Percentiles rank a stretch among this genome's conserved stretches.
Conservation (phyloP, 2,329 filamentous ascomycete genomes). For the Xylaria polymorpha region DNA sequence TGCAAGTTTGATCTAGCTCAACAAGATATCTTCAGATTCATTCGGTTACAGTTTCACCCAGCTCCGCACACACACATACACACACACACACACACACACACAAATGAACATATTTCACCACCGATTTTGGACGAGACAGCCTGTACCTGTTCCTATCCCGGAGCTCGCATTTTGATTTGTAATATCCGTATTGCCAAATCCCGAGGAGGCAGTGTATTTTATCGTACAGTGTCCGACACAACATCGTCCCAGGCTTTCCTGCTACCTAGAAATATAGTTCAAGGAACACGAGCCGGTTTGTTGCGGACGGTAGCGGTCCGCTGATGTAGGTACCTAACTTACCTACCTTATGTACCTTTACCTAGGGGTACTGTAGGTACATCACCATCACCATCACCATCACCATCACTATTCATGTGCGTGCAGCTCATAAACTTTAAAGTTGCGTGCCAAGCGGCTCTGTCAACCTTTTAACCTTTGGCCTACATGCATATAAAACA, state of each 20-base stretch:
- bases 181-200: neutral
- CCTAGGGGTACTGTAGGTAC: too few relatives aligned
- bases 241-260: neutral
- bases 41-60: neutral
- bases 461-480: neutral
- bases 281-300: neutral
- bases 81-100: neutral
- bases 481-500: conserved; percentile 3
- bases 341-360: neutral
- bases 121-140: neutral
- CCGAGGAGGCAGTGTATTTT: neutral
- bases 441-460: conserved; percentile 3
- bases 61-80: neutral
- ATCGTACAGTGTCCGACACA: neutral
- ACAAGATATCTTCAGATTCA: neutral
- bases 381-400: too few relatives aligned
- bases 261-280: neutral
- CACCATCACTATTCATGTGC: neutral
- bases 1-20: neutral
- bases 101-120: neutral
- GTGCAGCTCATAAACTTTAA: conserved; percentile 2
- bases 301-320: conserved; percentile 9
- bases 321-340: neutral
- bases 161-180: neutral
- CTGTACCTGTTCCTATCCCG: neutral